A percentile compares a stretch with the other conserved stretches of the same genome.
Evolutionary conservation across 1,284 basidiomycete species (phyloP).

Genomic region (Exobasidium cylindrosporum): DNA sequence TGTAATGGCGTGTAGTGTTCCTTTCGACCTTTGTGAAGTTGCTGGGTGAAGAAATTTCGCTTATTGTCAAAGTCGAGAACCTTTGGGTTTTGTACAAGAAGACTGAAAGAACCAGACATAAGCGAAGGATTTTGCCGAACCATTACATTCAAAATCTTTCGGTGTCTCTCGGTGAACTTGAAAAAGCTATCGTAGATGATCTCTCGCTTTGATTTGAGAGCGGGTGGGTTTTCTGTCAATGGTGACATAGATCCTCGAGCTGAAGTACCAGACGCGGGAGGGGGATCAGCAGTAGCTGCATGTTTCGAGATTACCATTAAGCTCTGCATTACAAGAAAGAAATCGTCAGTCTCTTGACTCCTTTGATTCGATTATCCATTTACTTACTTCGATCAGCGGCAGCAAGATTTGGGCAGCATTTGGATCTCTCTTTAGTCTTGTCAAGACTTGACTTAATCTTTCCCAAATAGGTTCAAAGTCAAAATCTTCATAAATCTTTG

Average conservation of each 20-base stretch:
- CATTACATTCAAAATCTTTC: constrained; percentile 93
- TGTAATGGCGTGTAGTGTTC: constrained; percentile 81
- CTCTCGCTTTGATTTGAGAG: constrained; percentile 32
- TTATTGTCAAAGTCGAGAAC: constrained; percentile 99
- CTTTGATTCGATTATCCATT: not conserved
- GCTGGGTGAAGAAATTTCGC: constrained; percentile 95
- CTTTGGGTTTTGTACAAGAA: constrained; percentile 90
- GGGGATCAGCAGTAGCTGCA: constrained; percentile 52
- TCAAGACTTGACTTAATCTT: constrained; percentile 45
- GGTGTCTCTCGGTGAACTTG: constrained; percentile 87
- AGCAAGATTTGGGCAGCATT: constrained; percentile 49
- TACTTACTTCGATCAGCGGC: constrained; percentile 47
- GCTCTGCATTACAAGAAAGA: constrained; percentile 22
- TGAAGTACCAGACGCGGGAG: constrained; percentile 22
- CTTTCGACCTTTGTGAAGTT: constrained; percentile 76
- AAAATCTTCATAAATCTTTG: constrained; percentile 50
- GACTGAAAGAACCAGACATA: constrained; percentile 96
- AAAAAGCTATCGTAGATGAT: constrained; percentile 78
- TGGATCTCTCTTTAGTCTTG: constrained; percentile 46
- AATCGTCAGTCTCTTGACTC: not conserved
- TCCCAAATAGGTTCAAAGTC: constrained; percentile 48
- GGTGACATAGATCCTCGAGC: constrained; percentile 26
- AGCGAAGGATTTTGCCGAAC: constrained; percentile 95
- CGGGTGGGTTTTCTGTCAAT: constrained; percentile 10
- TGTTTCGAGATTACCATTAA: constrained; percentile 99